These are phyloP conservation scores for Starmerella apis DNA, from an alignment of 805 yeast genomes.

Conservation along the genomic window DNA sequence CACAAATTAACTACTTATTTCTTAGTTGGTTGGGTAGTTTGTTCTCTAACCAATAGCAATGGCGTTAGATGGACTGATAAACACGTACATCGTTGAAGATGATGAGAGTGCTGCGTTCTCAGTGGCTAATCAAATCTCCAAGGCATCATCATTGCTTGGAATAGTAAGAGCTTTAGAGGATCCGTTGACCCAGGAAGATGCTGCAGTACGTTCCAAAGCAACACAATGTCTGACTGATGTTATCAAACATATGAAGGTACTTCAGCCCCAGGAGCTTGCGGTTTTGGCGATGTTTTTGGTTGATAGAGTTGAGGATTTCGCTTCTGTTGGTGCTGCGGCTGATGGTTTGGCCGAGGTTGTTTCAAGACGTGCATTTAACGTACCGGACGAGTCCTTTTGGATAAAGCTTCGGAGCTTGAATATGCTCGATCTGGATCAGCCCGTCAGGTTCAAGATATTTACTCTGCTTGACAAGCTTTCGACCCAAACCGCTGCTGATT, in stretches of 20 bases:
- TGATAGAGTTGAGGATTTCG: conserved; percentile 40
- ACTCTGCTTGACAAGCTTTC: conserved; percentile 8
- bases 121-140: conserved; percentile 9
- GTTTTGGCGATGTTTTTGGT: conserved; percentile 42
- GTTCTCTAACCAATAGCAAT: not conserved
- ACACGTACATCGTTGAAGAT: conserved; percentile 24
- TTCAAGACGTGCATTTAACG: not conserved
- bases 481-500: conserved; percentile 23
- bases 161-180: conserved; percentile 53
- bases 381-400: conserved; percentile 6
- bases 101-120: conserved; percentile 2
- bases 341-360: conserved; percentile 12
- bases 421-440: conserved; percentile 14
- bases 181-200: conserved; percentile 50
- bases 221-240: conserved; percentile 37
- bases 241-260: conserved; percentile 29
- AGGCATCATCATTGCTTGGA: conserved; percentile 12
- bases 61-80: conserved; percentile 23
- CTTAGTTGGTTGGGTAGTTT: not conserved
- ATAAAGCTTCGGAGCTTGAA: conserved; percentile 9
- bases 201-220: conserved; percentile 39
- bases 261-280: conserved; percentile 32
- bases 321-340: conserved; percentile 16
- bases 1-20: not conserved
- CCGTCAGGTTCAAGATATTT: conserved; percentile 9